A percentile compares a stretch with the other conserved stretches of the same genome.
These are phyloP conservation scores for Botrytis hyacinthi DNA, from an alignment of 2,329 filamentous ascomycete genomes.

Conservation along the genomic window DNA sequence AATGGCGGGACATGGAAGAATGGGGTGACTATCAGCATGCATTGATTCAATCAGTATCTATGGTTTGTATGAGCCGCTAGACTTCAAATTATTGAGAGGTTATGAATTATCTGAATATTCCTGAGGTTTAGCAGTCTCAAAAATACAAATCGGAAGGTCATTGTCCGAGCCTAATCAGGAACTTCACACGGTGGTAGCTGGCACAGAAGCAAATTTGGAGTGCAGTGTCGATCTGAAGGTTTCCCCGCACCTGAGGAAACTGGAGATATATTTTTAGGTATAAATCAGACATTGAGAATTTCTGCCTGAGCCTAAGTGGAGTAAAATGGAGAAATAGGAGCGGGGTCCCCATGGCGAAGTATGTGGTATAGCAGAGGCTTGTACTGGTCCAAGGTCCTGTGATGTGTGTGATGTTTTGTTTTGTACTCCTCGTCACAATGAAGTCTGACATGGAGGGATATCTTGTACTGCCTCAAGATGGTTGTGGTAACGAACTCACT, in stretches of 20 bases:
- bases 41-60: conserved; percentile 46
- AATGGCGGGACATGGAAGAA: conserved; percentile 45
- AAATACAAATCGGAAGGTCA: background rate
- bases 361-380: background rate
- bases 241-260: background rate
- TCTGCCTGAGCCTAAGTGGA: background rate
- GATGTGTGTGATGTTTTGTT: background rate
- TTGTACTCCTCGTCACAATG: background rate
- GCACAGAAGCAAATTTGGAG: background rate
- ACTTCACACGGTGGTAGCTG: background rate
- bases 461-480: background rate
- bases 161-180: background rate
- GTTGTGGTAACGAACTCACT: background rate
- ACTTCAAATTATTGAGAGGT: conserved; percentile 43
- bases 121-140: background rate
- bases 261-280: background rate
- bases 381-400: background rate
- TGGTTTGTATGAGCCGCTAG: conserved; percentile 47
- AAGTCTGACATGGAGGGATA: background rate
- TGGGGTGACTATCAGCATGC: conserved; percentile 44
- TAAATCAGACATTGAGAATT: background rate
- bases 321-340: background rate
- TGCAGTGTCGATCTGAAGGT: background rate
- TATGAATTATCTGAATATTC: conserved; percentile 36
- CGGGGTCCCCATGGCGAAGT: background rate